Conservation (phyloP, 2,329 filamentous ascomycete species). For the Fusarium decemcellulare region DNA sequence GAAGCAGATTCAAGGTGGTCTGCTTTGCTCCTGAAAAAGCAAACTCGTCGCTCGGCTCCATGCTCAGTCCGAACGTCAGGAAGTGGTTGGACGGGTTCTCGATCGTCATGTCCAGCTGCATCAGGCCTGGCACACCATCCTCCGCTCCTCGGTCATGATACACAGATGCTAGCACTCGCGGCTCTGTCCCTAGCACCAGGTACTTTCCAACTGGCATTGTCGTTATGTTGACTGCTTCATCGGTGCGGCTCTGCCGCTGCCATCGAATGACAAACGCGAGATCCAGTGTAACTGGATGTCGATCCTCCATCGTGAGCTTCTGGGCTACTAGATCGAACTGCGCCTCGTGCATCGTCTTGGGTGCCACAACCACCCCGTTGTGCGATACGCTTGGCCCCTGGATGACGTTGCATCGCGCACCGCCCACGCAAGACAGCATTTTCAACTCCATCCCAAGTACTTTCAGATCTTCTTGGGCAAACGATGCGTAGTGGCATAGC, state of each 20-base stretch:
- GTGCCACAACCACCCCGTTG: slow-evolving; percentile 66
- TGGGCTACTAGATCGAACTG: slow-evolving; percentile 82
- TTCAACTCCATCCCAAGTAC: slow-evolving; percentile 75
- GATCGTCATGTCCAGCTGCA: slow-evolving; percentile 73
- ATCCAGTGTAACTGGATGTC: slow-evolving; percentile 80
- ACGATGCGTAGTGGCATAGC: slow-evolving; percentile 80
- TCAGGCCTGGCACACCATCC: slow-evolving; percentile 50
- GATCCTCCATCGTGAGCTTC: slow-evolving; percentile 86
- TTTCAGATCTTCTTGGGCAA: slow-evolving; percentile 79
- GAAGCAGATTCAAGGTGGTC: slow-evolving; percentile 84
- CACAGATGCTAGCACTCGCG: slow-evolving; percentile 80
- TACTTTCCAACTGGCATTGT: slow-evolving; percentile 84
- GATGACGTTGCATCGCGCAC: slow-evolving; percentile 69
- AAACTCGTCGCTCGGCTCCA: slow-evolving; percentile 95
- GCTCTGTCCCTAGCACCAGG: slow-evolving; percentile 85
- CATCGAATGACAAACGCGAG: slow-evolving; percentile 83
- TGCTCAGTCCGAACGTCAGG: slow-evolving; percentile 89
- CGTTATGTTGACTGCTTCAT: slow-evolving; percentile 68
- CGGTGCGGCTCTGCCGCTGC: slow-evolving; percentile 68
- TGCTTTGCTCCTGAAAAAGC: slow-evolving; percentile 93
- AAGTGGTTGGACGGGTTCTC: slow-evolving; percentile 97
- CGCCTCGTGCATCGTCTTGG: slow-evolving; percentile 79
- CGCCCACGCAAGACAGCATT: slow-evolving; percentile 72
- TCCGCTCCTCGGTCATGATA: slow-evolving; percentile 56
- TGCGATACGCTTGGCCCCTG: slow-evolving; percentile 56